Percentiles rank a stretch among this genome's conserved stretches.
These are phyloP conservation scores for Panicum miliaceum DNA, from an alignment of 176 grass and related monocot genomes.

Conservation along the genomic window DNA sequence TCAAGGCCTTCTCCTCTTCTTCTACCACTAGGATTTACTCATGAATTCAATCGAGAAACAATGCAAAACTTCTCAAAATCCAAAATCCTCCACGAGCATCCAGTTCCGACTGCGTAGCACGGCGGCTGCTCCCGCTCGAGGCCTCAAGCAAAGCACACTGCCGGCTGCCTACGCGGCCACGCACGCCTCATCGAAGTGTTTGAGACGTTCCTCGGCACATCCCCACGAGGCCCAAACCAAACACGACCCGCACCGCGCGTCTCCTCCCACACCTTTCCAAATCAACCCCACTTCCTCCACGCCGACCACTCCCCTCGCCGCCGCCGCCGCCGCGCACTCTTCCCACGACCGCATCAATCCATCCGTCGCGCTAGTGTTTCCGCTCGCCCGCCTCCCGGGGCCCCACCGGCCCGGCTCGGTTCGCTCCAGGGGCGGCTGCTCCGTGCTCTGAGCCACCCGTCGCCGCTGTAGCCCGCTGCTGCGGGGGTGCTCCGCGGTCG, in stretches of 20 bases:
- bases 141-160: neutral
- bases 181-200: conserved; percentile 30
- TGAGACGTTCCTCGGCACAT: conserved; percentile 11
- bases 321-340: conserved; percentile 3
- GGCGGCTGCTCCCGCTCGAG: neutral
- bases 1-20: conserved; percentile 84
- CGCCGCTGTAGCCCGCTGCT: conserved; percentile 11
- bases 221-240: conserved; percentile 22
- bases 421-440: conserved; percentile 24
- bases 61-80: neutral
- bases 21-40: neutral
- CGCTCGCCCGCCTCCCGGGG: too few relatives aligned
- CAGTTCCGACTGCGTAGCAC: neutral
- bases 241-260: conserved; percentile 51
- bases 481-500: conserved; percentile 8
- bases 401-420: conserved; percentile 37
- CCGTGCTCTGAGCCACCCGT: conserved; percentile 14
- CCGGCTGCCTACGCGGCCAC: neutral
- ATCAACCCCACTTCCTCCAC: conserved; percentile 12
- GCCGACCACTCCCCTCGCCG: conserved; percentile 32
- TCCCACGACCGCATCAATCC: conserved; percentile 31
- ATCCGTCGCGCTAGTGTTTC: neutral
- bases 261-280: neutral
- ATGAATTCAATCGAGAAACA: neutral
- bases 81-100: neutral